These are phyloP conservation scores for Cochlearia excelsa DNA, from an alignment of 345 rosid genomes.

Conservation along the genomic window DNA sequence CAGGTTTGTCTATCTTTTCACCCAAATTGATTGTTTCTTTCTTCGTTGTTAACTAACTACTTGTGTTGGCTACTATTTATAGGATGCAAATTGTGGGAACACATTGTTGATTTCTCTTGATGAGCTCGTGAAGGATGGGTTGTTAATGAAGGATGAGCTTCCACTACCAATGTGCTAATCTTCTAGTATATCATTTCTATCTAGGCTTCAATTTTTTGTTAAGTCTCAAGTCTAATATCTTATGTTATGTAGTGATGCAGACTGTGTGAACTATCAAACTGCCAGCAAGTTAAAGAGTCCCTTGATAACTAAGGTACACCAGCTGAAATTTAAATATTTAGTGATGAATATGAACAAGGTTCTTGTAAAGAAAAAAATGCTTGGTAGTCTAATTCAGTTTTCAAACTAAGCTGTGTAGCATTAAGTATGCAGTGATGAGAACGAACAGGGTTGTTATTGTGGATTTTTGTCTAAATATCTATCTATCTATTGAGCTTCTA, in stretches of 20 bases:
- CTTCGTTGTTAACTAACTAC: not conserved
- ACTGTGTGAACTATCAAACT: constrained; percentile 54
- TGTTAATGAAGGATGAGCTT: constrained; percentile 63
- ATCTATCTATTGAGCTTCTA: not conserved
- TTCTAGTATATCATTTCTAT: constrained; percentile 1
- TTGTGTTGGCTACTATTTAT: constrained; percentile 20
- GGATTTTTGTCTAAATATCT: not conserved
- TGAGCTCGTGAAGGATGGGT: constrained; percentile 85
- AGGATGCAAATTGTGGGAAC: constrained; percentile 98
- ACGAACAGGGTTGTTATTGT: not conserved
- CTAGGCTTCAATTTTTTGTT: not conserved
- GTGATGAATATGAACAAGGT: too few relatives aligned
- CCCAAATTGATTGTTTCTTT: constrained; percentile 2
- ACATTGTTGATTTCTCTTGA: constrained; percentile 86
- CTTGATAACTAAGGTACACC: constrained; percentile 64
- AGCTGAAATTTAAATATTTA: not conserved
- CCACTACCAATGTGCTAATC: constrained; percentile 62
- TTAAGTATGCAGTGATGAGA: too few relatives aligned
- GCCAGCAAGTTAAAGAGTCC: constrained; percentile 66
- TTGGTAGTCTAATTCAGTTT: too few relatives aligned
- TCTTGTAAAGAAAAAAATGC: too few relatives aligned
- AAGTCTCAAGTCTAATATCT: constrained; percentile 6
- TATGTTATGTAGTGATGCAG: constrained; percentile 47
- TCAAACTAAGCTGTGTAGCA: too few relatives aligned
- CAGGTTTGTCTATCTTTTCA: constrained; percentile 45